These are phyloP conservation scores for Phytophthora niederhauseri DNA, from an alignment of 352 stramenopile genomes.

Conservation along the genomic window DNA sequence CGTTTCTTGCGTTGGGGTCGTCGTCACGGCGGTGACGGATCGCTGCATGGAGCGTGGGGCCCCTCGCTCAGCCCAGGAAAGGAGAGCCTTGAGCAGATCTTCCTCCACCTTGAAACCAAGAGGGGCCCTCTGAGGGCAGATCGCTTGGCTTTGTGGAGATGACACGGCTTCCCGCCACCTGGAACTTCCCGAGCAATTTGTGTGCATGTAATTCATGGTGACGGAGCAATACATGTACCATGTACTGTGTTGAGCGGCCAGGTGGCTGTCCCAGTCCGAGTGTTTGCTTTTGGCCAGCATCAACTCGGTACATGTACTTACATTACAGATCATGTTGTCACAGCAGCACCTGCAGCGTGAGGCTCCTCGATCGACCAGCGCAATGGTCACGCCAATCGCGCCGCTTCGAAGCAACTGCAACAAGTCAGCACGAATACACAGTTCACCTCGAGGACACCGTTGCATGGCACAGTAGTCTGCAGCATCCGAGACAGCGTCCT, in stretches of 20 bases:
- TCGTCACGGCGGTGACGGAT: background rate
- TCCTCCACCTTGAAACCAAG: background rate
- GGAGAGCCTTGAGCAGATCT: background rate
- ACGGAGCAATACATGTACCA: too few relatives aligned
- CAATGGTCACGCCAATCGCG: conserved; percentile 13
- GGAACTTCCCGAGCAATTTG: background rate
- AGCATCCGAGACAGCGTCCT: background rate
- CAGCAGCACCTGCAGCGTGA: background rate
- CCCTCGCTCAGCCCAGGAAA: conserved; percentile 3
- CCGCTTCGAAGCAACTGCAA: background rate
- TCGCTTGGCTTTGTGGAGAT: background rate
- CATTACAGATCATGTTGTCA: background rate
- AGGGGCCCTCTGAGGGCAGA: too few relatives aligned
- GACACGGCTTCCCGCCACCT: background rate
- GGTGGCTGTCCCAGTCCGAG: too few relatives aligned
- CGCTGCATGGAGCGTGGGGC: background rate
- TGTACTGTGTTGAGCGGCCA: too few relatives aligned
- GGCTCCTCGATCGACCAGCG: conserved; percentile 2
- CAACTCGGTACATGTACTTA: too few relatives aligned
- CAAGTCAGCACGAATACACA: background rate
- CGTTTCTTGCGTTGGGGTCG: background rate
- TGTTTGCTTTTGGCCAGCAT: too few relatives aligned
- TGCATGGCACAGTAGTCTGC: background rate
- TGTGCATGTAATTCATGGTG: too few relatives aligned
- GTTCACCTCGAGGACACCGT: background rate